Conservation (phyloP, 257 asterid species). For the Nicotiana undulata region DNA sequence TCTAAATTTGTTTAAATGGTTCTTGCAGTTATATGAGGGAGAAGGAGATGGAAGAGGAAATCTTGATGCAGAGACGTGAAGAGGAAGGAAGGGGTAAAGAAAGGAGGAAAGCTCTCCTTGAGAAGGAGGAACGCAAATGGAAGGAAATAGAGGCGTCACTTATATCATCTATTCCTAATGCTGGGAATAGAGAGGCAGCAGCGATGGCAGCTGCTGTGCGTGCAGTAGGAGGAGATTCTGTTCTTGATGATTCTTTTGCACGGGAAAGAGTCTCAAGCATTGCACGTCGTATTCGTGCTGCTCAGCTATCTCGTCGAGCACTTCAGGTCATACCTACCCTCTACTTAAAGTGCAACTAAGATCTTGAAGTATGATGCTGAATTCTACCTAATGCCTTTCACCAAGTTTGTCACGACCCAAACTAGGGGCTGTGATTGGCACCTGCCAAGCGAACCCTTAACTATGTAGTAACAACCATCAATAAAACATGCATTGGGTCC, state of each 20-base stretch:
- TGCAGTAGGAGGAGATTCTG: slow-evolving; percentile 99
- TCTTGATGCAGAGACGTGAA: slow-evolving; percentile 95
- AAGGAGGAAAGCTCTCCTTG: slow-evolving; percentile 91
- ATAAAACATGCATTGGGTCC: neutral
- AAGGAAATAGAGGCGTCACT: slow-evolving; percentile 97
- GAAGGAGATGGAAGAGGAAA: slow-evolving; percentile 99
- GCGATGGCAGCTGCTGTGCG: slow-evolving; percentile 99
- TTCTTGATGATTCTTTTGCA: slow-evolving; percentile 90
- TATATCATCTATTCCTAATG: slow-evolving; percentile 92
- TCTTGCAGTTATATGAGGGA: slow-evolving; percentile 80
- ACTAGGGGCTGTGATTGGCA: neutral
- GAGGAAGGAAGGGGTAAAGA: slow-evolving; percentile 99
- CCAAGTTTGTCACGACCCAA: neutral
- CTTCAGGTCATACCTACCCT: slow-evolving; percentile 47
- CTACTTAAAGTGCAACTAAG: neutral
- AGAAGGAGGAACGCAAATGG: slow-evolving; percentile 99
- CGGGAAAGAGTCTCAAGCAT: slow-evolving; percentile 94
- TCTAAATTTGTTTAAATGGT: slow-evolving; percentile 18
- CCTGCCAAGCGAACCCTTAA: neutral
- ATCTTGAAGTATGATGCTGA: neutral
- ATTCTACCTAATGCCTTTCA: neutral
- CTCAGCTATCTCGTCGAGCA: slow-evolving; percentile 93
- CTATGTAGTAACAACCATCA: neutral
- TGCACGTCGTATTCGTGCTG: slow-evolving; percentile 89
- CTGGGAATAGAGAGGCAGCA: slow-evolving; percentile 97